Conservation (phyloP, 257 asterid genomes). For the Penstemon newberryi region DNA sequence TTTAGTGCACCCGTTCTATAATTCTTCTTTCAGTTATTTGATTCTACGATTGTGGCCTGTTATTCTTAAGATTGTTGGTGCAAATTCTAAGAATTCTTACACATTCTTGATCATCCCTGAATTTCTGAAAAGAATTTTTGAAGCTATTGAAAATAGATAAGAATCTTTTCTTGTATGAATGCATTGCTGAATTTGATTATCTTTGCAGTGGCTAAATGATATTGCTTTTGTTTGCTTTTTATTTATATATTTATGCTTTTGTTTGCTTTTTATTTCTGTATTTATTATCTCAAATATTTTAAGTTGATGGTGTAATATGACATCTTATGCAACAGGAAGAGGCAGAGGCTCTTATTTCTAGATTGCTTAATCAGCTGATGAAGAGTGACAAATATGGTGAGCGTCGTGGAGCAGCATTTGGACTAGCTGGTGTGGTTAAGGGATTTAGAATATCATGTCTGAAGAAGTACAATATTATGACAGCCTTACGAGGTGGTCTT, state of each 20-base stretch:
- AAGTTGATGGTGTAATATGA: conserved; percentile 18
- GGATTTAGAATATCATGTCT: conserved; percentile 84
- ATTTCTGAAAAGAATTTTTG: too few relatives aligned
- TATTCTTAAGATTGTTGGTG: too few relatives aligned
- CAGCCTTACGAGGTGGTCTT: conserved; percentile 70
- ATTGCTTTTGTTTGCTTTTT: not conserved
- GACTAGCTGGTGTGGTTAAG: conserved; percentile 92
- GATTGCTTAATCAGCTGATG: conserved; percentile 81
- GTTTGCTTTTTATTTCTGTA: too few relatives aligned
- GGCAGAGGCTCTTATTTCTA: conserved; percentile 78
- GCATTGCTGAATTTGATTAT: not conserved
- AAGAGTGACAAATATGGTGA: conserved; percentile 97
- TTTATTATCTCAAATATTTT: not conserved
- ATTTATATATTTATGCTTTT: not conserved
- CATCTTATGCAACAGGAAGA: conserved; percentile 60
- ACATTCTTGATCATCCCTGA: too few relatives aligned
- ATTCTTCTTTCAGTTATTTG: not conserved
- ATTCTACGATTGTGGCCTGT: too few relatives aligned
- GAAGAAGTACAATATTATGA: conserved; percentile 74
- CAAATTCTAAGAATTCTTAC: too few relatives aligned
- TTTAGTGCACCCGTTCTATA: not conserved
- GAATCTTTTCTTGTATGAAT: too few relatives aligned
- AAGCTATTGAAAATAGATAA: too few relatives aligned
- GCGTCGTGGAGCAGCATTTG: conserved; percentile 99
- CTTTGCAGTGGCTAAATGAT: not conserved